A percentile compares a stretch with the other conserved stretches of the same genome.
Conservation (phyloP, 2,329 filamentous ascomycete genomes). For the Pseudogymnoascus pannorum region DNA sequence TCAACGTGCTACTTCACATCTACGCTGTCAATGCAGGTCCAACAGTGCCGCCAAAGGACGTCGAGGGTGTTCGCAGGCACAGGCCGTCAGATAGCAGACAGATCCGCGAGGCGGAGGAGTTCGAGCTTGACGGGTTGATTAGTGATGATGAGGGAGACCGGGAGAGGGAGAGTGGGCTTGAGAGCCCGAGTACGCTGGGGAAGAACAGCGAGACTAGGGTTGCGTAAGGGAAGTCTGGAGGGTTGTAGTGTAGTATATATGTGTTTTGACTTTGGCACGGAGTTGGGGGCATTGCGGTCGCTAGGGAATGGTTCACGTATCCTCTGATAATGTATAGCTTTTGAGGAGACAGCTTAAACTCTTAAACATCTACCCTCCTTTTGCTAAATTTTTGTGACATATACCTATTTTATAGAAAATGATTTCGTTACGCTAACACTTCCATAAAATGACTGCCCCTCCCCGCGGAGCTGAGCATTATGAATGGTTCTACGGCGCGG, state of each 20-base stretch:
- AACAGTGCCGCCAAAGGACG: slow-evolving; percentile 29
- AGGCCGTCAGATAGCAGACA: slow-evolving; percentile 44
- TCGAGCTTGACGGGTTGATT: slow-evolving; percentile 84
- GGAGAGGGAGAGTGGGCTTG: slow-evolving; percentile 34
- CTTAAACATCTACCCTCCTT: no score
- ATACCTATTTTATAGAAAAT: no score
- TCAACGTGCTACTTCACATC: slow-evolving; percentile 75
- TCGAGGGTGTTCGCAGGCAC: slow-evolving; percentile 24
- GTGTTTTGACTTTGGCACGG: not conserved
- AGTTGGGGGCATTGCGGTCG: not conserved
- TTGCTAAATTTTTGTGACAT: no score
- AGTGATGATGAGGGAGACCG: slow-evolving; percentile 69
- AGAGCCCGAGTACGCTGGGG: slow-evolving; percentile 43
- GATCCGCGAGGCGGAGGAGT: slow-evolving; percentile 79
- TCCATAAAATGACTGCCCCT: no score
- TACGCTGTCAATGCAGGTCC: slow-evolving; percentile 57
- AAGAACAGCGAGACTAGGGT: slow-evolving; percentile 34
- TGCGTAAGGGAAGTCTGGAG: not conserved
- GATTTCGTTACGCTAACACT: no score
- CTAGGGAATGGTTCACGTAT: not conserved
- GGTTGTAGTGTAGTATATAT: not conserved
- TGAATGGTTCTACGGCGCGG: not conserved
- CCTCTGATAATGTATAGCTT: no score
- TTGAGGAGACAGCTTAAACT: no score
- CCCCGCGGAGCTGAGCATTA: not conserved